Evolutionary conservation across 2,329 filamentous ascomycete genomes (phyloP), one percentile per base, ranked within the genome.

Genomic region (Talaromyces sp.): DNA sequence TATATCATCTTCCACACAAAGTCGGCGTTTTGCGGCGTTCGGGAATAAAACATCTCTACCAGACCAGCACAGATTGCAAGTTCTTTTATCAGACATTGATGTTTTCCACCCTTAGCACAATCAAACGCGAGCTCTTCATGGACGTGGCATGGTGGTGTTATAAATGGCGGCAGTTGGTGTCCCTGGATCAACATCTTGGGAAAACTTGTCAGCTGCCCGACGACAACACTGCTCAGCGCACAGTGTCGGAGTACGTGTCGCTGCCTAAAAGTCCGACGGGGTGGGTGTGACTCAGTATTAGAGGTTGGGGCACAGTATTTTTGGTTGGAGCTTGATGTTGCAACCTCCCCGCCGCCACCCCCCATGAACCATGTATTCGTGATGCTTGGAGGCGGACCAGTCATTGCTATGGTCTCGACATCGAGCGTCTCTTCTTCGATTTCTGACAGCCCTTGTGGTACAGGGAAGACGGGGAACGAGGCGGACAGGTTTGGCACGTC

Each of bases 101-200:
- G 60, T 17, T n/a, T 62, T 19, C 52, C 33, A 32, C 30, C 56
- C 7, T 25, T 59, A 17, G 32, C 32, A 53, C 60, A 62, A 22
- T 62, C 60, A 22, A 59, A 55, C 4, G 27, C 32, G 28, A 59
- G 33, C 11, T 59, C 52, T 55, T 62, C 60, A 22, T 53, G 42
- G 17, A 56, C 9, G 42, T 59, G 52, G 33, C 60, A 62, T 17
- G 56, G 60, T 17, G 60, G 52, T 49, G 19, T 51, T 11, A 62
- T 62, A n/a, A 62, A 62, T 32, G 56, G 60, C 13, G 60, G 60
- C 4, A 62, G 60, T 28, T 42, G 39, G 27, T 56, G 42, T 13
- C 57, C 60, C n/a, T 56, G 60, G 19, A 52, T 56, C 60, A 62
- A 42, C 60, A 62, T 62, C 42, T 62, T 59, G 1, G 60, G 32